phyloP scores from a whole-genome alignment of 1,284 basidiomycete genomes.

The Xerocomus tenax region DNA sequence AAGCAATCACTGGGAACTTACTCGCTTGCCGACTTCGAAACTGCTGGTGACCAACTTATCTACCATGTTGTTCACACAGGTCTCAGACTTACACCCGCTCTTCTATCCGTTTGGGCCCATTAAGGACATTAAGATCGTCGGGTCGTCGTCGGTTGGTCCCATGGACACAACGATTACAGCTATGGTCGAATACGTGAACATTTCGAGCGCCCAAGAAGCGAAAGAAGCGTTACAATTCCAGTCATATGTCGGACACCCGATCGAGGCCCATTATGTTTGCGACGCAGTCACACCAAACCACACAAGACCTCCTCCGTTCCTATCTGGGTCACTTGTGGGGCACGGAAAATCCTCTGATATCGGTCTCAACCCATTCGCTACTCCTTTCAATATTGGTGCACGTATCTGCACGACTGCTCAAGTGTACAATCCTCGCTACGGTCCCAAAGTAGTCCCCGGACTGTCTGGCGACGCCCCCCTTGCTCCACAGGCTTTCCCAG shows the following conservation, averaged over 20 bases:
- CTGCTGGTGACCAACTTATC: conserved; percentile 61
- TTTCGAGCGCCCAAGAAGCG: conserved; percentile 52
- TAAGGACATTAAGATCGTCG: conserved; percentile 45
- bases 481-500: conserved; percentile 28
- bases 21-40: conserved; percentile 39
- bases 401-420: conserved; percentile 7
- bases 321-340: conserved; percentile 4
- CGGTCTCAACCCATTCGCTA: conserved; percentile 31
- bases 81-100: conserved; percentile 60
- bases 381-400: conserved; percentile 25
- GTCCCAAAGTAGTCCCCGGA: conserved; percentile 7
- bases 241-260: conserved; percentile 44
- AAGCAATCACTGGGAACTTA: conserved; percentile 26
- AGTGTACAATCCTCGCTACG: conserved; percentile 6
- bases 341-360: conserved; percentile 20
- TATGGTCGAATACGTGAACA: conserved; percentile 52
- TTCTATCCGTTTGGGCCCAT: conserved; percentile 64
- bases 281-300: conserved; percentile 11
- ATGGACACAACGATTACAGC: conserved; percentile 42
- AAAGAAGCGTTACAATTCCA: conserved; percentile 52
- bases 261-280: conserved; percentile 43
- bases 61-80: conserved; percentile 54
- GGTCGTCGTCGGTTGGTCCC: conserved; percentile 28
- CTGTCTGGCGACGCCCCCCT: conserved; percentile 21
- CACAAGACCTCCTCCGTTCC: conserved; percentile 14